phyloP scores from a whole-genome alignment of 345 rosid genomes.

The Hirschfeldia incana region DNA sequence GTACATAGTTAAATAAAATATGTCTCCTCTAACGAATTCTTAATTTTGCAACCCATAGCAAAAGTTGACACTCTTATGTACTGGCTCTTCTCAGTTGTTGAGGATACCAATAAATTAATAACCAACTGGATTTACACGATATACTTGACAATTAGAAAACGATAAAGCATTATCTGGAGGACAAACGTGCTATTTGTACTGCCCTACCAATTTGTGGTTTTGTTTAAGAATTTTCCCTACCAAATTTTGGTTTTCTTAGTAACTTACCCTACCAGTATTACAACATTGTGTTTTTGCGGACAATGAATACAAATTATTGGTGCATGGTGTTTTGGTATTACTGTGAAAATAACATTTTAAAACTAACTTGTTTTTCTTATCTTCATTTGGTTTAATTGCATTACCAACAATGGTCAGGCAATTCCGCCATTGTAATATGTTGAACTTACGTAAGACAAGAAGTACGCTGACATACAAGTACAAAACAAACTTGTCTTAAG shows the following conservation, averaged over 20 bases:
- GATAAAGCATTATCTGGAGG: background rate
- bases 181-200: background rate
- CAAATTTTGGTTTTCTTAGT: background rate
- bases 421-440: conserved; percentile 20
- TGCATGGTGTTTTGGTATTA: background rate
- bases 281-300: background rate
- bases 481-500: conserved; percentile 14
- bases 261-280: background rate
- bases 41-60: background rate
- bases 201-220: background rate
- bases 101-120: background rate
- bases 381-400: background rate
- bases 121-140: background rate
- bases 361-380: background rate
- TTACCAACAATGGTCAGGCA: background rate
- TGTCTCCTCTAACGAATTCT: background rate
- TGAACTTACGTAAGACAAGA: conserved; percentile 12
- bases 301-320: background rate
- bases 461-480: conserved; percentile 24
- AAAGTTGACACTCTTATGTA: background rate
- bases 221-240: background rate
- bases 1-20: background rate
- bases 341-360: background rate
- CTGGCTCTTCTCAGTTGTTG: background rate
- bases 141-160: background rate